phyloP scores from a whole-genome alignment of 495 filamentous ascomycete species.

The Neurospora tetraspora region DNA sequence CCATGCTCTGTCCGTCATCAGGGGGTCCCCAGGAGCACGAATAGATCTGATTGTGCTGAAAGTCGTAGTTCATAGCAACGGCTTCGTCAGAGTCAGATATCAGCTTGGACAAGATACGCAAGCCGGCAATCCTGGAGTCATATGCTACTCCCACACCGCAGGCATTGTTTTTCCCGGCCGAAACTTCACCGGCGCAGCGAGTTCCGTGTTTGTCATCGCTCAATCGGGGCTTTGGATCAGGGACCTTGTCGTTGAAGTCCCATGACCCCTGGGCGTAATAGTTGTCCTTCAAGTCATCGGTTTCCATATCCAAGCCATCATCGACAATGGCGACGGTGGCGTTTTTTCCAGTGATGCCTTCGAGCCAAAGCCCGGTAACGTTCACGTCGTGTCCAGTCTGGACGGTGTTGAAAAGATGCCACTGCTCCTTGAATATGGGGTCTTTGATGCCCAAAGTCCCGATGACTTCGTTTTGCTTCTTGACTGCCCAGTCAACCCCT shows the following conservation, averaged over 20 bases:
- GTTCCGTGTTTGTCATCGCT: conserved; percentile 84
- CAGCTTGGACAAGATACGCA: conserved; percentile 82
- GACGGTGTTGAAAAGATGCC: conserved; percentile 83
- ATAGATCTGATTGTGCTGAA: conserved; percentile 88
- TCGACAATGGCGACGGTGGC: conserved; percentile 88
- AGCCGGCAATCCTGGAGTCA: conserved; percentile 77
- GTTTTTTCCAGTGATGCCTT: conserved; percentile 87
- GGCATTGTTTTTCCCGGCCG: conserved; percentile 82
- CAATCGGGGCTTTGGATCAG: conserved; percentile 70
- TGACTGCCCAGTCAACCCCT: conserved; percentile 38
- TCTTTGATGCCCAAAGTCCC: conserved; percentile 63
- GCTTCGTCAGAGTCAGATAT: conserved; percentile 93
- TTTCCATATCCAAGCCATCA: conserved; percentile 95
- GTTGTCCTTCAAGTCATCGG: conserved; percentile 83
- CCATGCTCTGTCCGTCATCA: conserved; percentile 89
- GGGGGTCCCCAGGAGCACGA: conserved; percentile 97
- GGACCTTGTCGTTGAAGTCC: conserved; percentile 80
- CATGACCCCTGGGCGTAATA: conserved; percentile 86
- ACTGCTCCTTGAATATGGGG: conserved; percentile 87
- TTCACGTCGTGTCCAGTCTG: conserved; percentile 88
- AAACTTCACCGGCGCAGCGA: conserved; percentile 87
- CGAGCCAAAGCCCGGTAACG: conserved; percentile 81
- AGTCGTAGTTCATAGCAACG: conserved; percentile 81
- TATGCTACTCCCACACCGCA: conserved; percentile 94
- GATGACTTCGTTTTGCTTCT: conserved; percentile 51